Evolutionary conservation across 495 filamentous ascomycete genomes (phyloP), one percentile per base, ranked within the genome.

Genomic region (Aspergillus campestris): DNA sequence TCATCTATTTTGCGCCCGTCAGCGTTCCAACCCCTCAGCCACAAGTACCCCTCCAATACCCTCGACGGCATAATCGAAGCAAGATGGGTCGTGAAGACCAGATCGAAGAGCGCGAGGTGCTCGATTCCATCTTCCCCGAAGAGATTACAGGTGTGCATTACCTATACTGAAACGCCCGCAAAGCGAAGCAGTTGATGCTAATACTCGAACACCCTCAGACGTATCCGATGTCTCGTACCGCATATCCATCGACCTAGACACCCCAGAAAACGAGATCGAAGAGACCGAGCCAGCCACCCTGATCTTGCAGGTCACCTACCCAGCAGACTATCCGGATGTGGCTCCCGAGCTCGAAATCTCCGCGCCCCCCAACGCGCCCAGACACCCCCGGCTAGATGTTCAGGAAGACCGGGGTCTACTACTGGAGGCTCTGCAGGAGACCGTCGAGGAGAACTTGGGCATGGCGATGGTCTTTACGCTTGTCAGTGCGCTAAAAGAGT

Each of bases 381-480:
- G 78, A 48, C 73, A 89, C 56, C 69, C 75, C 8, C 74, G 79
- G 48, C 67, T 87, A 47, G 70, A 77, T 48, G 58, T 86, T 42
- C 72, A 77, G 47, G 70, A 73, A 15, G 94, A 97, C 69, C 85
- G 84, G 50, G 73, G 74, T 33, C 61, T 61, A 34, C 75, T 99
- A 2, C 77, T 96, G 8, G 67, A 78, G 36, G 71, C 78, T 3
- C 72, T 97, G 11, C 59, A 80, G 34, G 71, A 77, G 3, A 82
- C 80, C 0, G 82, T 96, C 29, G 78, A 86, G 48, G 92, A 97
- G 64, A 97, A 89, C 48, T 60, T 97, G 31, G 92, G 92, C 29
- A 95, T 95, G 80, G 85, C 88, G n/a, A 99, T 99, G 92, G 74
- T 99, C 0, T 99, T 95, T 66, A 88, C 90, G 0, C 69, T 99